Conservation (phyloP, 345 rosid species). For the Laguncularia racemosa region DNA sequence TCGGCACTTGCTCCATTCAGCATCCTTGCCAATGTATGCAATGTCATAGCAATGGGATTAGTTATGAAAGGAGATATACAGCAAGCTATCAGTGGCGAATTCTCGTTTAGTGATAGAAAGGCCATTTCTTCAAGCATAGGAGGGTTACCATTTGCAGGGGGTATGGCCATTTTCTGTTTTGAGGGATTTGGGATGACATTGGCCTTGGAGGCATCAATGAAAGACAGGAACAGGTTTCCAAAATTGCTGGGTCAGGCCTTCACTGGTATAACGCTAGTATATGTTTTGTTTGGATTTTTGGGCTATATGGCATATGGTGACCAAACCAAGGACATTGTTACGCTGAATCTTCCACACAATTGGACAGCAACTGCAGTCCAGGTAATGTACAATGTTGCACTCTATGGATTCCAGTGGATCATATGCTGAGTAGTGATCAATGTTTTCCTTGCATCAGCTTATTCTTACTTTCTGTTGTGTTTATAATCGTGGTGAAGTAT, state of each 20-base stretch:
- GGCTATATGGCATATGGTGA: slow-evolving; percentile 95
- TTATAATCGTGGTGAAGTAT: too few relatives aligned
- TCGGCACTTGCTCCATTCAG: slow-evolving; percentile 79
- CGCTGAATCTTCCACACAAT: slow-evolving; percentile 65
- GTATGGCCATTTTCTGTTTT: slow-evolving; percentile 90
- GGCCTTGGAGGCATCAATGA: slow-evolving; percentile 80
- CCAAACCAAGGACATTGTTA: slow-evolving; percentile 66
- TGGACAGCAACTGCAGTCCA: slow-evolving; percentile 73
- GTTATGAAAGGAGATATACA: slow-evolving; percentile 68
- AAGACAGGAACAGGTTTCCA: slow-evolving; percentile 47
- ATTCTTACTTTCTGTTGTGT: too few relatives aligned
- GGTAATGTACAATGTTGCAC: slow-evolving; percentile 27
- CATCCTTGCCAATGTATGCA: slow-evolving; percentile 76
- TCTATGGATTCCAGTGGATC: background rate
- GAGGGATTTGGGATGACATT: slow-evolving; percentile 95
- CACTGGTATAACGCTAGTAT: slow-evolving; percentile 54
- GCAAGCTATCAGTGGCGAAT: slow-evolving; percentile 46
- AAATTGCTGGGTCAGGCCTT: slow-evolving; percentile 56
- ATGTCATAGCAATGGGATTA: slow-evolving; percentile 58
- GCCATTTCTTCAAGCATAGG: slow-evolving; percentile 54
- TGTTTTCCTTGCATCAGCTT: too few relatives aligned
- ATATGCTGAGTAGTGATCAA: background rate
- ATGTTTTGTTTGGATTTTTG: slow-evolving; percentile 60
- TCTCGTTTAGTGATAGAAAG: slow-evolving; percentile 60
- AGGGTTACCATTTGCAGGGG: slow-evolving; percentile 80